Evolutionary conservation across 768 basidiomycete species (phyloP), one percentile per base, ranked within the genome.

Genomic region (Mycena capillaripes): DNA sequence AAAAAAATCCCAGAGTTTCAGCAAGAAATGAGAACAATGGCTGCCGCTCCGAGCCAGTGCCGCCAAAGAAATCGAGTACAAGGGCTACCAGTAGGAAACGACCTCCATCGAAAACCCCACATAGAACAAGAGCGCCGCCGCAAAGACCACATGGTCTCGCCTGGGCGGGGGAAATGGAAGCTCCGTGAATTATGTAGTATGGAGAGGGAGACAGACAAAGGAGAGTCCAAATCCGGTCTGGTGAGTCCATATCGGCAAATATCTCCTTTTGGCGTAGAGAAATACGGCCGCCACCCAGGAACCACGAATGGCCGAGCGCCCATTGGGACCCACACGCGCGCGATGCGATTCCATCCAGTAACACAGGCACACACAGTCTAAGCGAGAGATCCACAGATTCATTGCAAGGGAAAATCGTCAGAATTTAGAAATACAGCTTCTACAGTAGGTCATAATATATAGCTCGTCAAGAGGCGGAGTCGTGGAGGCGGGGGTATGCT

Each of bases 341-440:
- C 40, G 40, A n/a, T n/a, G n/a, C n/a, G n/a, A n/a, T n/a, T n/a
- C 40, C 16, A 42, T 19, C 16, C 12, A 42, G 4, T 11, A 4
- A 42, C 8, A 11, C 16, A 42, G 17, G 10, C 50, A 52, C 9
- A 56, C 27, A 2, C 19, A 30, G n/a, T 5, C 4, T 55, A 19
- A 32, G 55, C 34, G 4, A 17, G 8, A 42, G 25, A 38, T 53
- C 25, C 5, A 11, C 16, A 52, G 30, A 32, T 56, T 32, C 17
- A 21, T 34, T 34, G 16, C 4, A 23, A 11, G 36, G 34, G 3
- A 25, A 5, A 52, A n/a, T n/a, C n/a, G n/a, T n/a, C n/a, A n/a
- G n/a, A 5, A 52, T 63, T 29, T 23, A 73, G 36, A 72, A 66
- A 73, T 73, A 73, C 72, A 69, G 67, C 17, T 27, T 73, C 72